Base-by-base conservation (phyloP, 306 rosid genomes). In the Mimosa bimucronata region DNA sequence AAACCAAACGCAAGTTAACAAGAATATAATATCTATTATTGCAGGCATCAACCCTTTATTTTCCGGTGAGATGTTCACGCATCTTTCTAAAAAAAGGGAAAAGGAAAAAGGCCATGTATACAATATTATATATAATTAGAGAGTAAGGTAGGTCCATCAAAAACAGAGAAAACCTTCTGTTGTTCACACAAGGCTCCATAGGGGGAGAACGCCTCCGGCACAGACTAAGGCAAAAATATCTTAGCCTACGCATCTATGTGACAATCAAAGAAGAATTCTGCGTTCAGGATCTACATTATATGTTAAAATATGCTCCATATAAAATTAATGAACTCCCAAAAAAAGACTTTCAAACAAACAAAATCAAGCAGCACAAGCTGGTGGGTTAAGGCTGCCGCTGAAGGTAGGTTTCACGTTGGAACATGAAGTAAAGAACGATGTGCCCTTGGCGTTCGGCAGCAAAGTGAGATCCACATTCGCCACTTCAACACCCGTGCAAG, bases 401-500 rank as follows among this genome's bases (percentile, higher is more conserved):
- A 75, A 64, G 6, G 42, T 21, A 72, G 89, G 66, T 14, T 88
- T 83, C 2, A 93, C 93, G 76, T 91, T 89, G 9, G 6, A 1
- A 79, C 98, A 91, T 1, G 77, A 16, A 0, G 94, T 75, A 1
- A 46, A 8, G 8, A 89, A 77, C 4, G 69, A 9, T 2, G 65
- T 48, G 6, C 75, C 45, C 0, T 0, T 0, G 0, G 4, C 23
- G 25, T 12, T 0, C 0, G 91, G 94, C 0, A 13, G 1, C 34
- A 68, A 88, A 48, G 77, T 3, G 81, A 92, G 80, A 52, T 88
- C 42, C n/a, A 92, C 66, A 58, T 91, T 58, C 0, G 67, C 46
- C 50, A 92, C 2, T 74, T 88, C 91, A 71, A 90, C 45, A 3
- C 64, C 84, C 0, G 74, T 62, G 52, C 97, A 92, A 0, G 97